Conservation (phyloP, 768 basidiomycete genomes). For the Austroboletus eburneus region DNA sequence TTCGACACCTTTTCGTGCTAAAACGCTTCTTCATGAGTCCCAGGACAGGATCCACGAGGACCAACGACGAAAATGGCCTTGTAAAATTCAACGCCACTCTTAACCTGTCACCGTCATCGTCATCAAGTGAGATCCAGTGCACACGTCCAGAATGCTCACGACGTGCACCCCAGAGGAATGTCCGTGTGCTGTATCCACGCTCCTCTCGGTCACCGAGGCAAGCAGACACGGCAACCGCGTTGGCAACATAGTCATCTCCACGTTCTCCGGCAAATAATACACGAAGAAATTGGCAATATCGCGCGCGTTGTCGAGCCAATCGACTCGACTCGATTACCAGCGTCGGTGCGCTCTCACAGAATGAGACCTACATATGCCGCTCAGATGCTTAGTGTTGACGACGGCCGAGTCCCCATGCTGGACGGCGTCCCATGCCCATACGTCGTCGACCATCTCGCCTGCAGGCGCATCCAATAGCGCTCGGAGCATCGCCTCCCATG, state of each 20-base stretch:
- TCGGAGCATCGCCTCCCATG: slow-evolving; percentile 69
- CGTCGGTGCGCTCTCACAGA: neutral
- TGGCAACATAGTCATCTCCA: slow-evolving; percentile 39
- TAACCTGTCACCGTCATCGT: slow-evolving; percentile 39
- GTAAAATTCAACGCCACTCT: slow-evolving; percentile 64
- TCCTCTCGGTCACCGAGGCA: slow-evolving; percentile 38
- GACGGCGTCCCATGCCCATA: slow-evolving; percentile 81
- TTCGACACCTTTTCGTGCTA: slow-evolving; percentile 25
- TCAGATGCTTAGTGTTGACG: slow-evolving; percentile 55
- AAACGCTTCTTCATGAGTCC: neutral
- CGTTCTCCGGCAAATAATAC: slow-evolving; percentile 54
- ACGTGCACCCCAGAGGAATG: slow-evolving; percentile 84
- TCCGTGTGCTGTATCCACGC: slow-evolving; percentile 49
- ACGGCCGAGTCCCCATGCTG: slow-evolving; percentile 79
- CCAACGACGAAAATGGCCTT: slow-evolving; percentile 61
- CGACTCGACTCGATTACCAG: slow-evolving; percentile 44
- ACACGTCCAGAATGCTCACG: slow-evolving; percentile 41
- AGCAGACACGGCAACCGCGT: slow-evolving; percentile 51
- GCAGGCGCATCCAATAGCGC: slow-evolving; percentile 44
- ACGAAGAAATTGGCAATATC: slow-evolving; percentile 76
- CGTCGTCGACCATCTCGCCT: slow-evolving; percentile 50
- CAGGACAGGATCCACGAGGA: slow-evolving; percentile 78
- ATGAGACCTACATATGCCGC: slow-evolving; percentile 51
- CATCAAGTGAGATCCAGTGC: no score
- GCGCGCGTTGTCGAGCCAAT: slow-evolving; percentile 74